Conservation (phyloP, 176 grass and related monocot species). For the Triticum turgidum region DNA sequence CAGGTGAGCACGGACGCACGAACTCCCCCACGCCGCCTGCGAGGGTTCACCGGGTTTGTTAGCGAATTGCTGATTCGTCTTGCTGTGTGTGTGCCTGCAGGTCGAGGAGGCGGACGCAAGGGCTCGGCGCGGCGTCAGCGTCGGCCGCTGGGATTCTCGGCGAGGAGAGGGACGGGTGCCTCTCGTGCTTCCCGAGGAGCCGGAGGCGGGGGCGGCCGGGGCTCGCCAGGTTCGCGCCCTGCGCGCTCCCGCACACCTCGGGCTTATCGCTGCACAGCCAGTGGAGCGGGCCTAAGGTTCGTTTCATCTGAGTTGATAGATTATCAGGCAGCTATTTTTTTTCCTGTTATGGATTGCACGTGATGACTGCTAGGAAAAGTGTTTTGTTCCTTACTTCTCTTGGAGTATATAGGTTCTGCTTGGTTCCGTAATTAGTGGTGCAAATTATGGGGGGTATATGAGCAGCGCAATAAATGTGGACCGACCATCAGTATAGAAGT, state of each 20-base stretch:
- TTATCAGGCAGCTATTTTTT: neutral
- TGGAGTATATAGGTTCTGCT: neutral
- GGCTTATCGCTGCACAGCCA: slow-evolving; percentile 24
- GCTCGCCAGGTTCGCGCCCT: slow-evolving; percentile 42
- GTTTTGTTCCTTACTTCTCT: slow-evolving; percentile 1
- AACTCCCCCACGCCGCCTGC: rapidly evolving
- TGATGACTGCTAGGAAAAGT: neutral
- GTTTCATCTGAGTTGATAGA: neutral
- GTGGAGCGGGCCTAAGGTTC: slow-evolving; percentile 38
- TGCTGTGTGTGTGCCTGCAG: slow-evolving; percentile 10
- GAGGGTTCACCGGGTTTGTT: neutral
- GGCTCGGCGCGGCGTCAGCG: neutral
- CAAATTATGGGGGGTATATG: neutral
- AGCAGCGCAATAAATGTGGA: slow-evolving; percentile 19
- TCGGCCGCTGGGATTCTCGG: neutral
- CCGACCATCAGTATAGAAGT: neutral
- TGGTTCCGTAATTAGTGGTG: neutral
- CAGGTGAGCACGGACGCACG: neutral
- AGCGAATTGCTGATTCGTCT: slow-evolving; percentile 18
- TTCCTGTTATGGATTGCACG: neutral
- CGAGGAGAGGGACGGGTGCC: slow-evolving; percentile 38
- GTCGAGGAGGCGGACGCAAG: slow-evolving; percentile 35
- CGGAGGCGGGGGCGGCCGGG: slow-evolving; percentile 31
- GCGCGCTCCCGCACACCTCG: slow-evolving; percentile 47
- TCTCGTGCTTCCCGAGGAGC: slow-evolving; percentile 50